Base-by-base conservation (phyloP, 176 grass and related monocot species). In the Chloris gayana region DNA sequence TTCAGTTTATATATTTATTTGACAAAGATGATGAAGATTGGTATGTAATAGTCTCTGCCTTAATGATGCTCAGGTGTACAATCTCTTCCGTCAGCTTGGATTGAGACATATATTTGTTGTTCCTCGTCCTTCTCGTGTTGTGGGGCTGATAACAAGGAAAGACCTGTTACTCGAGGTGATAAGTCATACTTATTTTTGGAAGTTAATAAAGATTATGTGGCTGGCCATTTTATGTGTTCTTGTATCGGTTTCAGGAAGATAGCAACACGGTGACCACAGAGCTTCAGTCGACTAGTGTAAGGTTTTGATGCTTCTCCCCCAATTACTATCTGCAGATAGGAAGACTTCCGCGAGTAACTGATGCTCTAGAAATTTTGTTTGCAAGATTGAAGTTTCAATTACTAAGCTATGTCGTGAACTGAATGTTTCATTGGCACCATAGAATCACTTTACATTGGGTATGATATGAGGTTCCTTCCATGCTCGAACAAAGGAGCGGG, bases 261-360 rank as follows among this genome's bases (percentile, higher is more conserved):
- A 87, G 68, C 58, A 66, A 75, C 84, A 82, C 59, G 70, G 84
- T 7, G 63, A 88, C 82, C 27, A 57, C 53, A 27, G 96, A 93
- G 78, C 92, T 99, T 61, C 96, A 88, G 88, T 99, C 96, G 86
- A 91, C 92, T 85, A 95, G 86, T 95, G 96, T 95, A 95, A 99
- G 96, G 96, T 99, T 89, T 84, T 85, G 81, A 89, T 85, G 80
- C 83, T 82, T 58, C 88, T 97, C 67, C 54, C 73, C 86, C 83
- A 75, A 46, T 46, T 85, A 61, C 22, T 82, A 33, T 83, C 56
- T 82, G 47, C 27, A 50, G 67, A 25, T 77, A 60, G 71, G 54
- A 85, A 71, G 46, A 26, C 17, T 65, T 0, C 42, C 31, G 25
- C 34, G 34, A 65, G 22, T 38, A 63, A 77, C 18, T 85, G 29